These are phyloP conservation scores for Camelina hispida DNA, from an alignment of 345 rosid genomes.

Conservation along the genomic window DNA sequence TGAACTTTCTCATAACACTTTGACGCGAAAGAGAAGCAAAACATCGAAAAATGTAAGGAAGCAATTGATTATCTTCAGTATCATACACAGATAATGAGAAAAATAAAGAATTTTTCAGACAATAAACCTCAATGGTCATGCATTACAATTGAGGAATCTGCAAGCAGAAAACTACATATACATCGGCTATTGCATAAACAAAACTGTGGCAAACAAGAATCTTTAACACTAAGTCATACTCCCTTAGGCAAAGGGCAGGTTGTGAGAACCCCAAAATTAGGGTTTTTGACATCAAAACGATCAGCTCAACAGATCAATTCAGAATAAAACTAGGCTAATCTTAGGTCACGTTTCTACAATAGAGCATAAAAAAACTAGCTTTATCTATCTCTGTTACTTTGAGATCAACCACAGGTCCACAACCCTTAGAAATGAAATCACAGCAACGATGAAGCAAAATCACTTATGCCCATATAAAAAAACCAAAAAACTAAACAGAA, in stretches of 20 bases:
- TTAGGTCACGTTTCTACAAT: not conserved
- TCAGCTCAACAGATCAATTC: not conserved
- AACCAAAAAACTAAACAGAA: not conserved
- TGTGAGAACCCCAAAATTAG: not conserved
- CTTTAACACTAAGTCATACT: not conserved
- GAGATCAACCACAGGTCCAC: not conserved
- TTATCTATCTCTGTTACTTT: not conserved
- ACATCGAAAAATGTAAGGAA: not conserved
- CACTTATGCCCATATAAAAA: not conserved
- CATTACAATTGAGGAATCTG: not conserved
- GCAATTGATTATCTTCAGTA: conserved; percentile 2
- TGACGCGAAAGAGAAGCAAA: not conserved
- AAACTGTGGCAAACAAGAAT: not conserved
- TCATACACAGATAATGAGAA: not conserved
- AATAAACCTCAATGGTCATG: not conserved
- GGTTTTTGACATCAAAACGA: conserved; percentile 2
- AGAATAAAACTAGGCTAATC: not conserved
- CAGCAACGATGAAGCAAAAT: not conserved
- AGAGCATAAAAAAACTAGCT: not conserved
- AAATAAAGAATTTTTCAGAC: not conserved
- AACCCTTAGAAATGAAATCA: not conserved
- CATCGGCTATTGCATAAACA: not conserved
- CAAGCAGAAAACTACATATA: not conserved
- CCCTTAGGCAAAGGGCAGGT: not conserved
- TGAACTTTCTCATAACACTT: not conserved